Evolutionary conservation across 2,329 filamentous ascomycete species (phyloP).

Genomic region (Aspergillus nomiae): DNA sequence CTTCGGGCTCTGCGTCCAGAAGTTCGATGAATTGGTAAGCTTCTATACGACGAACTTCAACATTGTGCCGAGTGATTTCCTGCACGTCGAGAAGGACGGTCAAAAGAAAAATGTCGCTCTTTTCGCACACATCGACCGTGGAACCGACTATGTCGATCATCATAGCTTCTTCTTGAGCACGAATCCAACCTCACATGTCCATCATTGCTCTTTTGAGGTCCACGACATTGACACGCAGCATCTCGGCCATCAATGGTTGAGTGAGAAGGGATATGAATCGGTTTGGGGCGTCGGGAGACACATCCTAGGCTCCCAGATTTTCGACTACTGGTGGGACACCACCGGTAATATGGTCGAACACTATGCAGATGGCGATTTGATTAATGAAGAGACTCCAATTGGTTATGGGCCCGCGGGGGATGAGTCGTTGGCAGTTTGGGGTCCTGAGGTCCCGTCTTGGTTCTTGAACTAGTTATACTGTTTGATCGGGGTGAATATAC

Average conservation of each 20-base stretch:
- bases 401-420: constrained; percentile 35
- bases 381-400: constrained; percentile 30
- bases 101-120: constrained; percentile 36
- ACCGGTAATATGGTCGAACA: constrained; percentile 20
- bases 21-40: constrained; percentile 26
- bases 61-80: constrained; percentile 33
- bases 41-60: constrained; percentile 37
- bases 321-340: constrained; percentile 23
- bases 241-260: constrained; percentile 55
- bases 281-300: constrained; percentile 21
- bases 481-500: accelerated
- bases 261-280: constrained; percentile 45
- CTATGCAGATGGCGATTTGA: constrained; percentile 20
- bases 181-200: constrained; percentile 43
- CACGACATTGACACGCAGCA: constrained; percentile 56
- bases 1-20: constrained; percentile 29
- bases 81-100: constrained; percentile 24
- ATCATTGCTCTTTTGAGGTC: constrained; percentile 55
- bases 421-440: constrained; percentile 39
- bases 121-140: constrained; percentile 56
- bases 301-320: constrained; percentile 20
- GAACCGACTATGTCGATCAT: constrained; percentile 51
- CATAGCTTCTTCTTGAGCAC: constrained; percentile 54
- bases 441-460: constrained; percentile 35
- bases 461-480: constrained; percentile 31